phyloP scores from a whole-genome alignment of 768 basidiomycete genomes.

The Rubroboletus satanas region DNA sequence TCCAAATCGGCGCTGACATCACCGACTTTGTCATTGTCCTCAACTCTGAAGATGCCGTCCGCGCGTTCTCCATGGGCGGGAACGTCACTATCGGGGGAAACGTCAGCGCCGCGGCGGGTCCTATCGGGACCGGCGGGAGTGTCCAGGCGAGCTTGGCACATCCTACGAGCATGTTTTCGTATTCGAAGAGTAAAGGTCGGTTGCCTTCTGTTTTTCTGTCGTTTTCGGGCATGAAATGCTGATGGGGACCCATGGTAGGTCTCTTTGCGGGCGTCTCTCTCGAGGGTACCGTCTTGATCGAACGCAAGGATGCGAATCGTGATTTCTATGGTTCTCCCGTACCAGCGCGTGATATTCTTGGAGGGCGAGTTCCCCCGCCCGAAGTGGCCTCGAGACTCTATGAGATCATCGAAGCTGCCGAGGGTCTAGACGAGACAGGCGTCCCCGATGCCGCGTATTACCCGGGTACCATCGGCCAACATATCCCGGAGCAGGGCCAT shows the following conservation, averaged over 20 bases:
- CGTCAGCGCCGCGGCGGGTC: constrained; percentile 81
- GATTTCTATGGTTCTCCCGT: constrained; percentile 94
- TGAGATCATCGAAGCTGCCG: constrained; percentile 95
- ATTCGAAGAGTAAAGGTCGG: constrained; percentile 91
- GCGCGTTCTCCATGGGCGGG: constrained; percentile 92
- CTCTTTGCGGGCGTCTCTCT: constrained; percentile 92
- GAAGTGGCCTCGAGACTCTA: constrained; percentile 91
- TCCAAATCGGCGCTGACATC: constrained; percentile 94
- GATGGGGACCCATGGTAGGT: constrained; percentile 41
- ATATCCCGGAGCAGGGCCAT: constrained; percentile 44
- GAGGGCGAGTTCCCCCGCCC: constrained; percentile 93
- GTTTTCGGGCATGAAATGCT: background rate
- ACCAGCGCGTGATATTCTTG: constrained; percentile 85
- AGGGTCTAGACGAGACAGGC: constrained; percentile 83
- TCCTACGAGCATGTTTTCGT: constrained; percentile 96
- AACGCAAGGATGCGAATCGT: constrained; percentile 93
- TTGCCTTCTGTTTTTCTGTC: background rate
- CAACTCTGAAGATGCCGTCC: constrained; percentile 93
- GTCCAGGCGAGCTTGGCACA: constrained; percentile 85
- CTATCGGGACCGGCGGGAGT: constrained; percentile 91
- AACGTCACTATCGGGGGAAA: constrained; percentile 95
- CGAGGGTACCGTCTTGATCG: constrained; percentile 91
- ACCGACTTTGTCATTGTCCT: constrained; percentile 96
- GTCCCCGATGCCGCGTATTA: constrained; percentile 79
- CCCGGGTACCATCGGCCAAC: constrained; percentile 60